phyloP scores from a whole-genome alignment of 306 rosid genomes.

The Sicyos baderoa region DNA sequence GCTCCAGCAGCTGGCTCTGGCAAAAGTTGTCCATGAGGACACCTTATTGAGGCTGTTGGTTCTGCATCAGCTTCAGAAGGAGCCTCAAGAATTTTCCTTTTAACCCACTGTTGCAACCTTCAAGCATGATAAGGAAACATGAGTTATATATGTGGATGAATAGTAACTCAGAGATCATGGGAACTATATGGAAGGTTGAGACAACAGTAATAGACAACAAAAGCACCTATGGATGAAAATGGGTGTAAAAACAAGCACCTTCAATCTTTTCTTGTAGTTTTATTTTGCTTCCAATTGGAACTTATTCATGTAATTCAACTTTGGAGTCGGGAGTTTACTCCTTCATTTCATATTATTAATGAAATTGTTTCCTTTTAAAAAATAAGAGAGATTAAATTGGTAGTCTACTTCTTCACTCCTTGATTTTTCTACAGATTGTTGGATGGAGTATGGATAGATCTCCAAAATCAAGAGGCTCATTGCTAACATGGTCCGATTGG shows the following conservation, averaged over 20 bases:
- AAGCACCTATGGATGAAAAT: neutral
- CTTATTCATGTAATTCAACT: too few relatives aligned
- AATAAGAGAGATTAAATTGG: neutral
- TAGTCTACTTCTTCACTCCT: neutral
- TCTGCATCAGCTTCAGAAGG: slow-evolving; percentile 94
- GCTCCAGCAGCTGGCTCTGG: slow-evolving; percentile 95
- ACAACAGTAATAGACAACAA: slow-evolving; percentile 7
- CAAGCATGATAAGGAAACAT: slow-evolving; percentile 22
- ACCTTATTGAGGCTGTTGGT: slow-evolving; percentile 65
- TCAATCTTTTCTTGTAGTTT: too few relatives aligned
- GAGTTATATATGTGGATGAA: neutral
- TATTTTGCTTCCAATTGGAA: too few relatives aligned
- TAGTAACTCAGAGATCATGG: neutral
- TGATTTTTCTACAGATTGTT: neutral
- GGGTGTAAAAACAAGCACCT: neutral
- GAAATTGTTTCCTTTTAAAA: too few relatives aligned
- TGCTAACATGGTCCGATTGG: too few relatives aligned
- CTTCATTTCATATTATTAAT: too few relatives aligned
- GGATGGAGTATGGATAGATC: neutral
- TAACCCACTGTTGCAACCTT: slow-evolving; percentile 96
- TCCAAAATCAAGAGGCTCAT: slow-evolving; percentile 1
- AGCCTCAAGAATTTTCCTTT: slow-evolving; percentile 83
- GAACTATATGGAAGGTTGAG: neutral
- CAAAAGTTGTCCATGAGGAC: slow-evolving; percentile 78
- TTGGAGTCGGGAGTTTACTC: too few relatives aligned